Evolutionary conservation across 1,284 basidiomycete species (phyloP).

Genomic region (Ceratobasidium theobromae): DNA sequence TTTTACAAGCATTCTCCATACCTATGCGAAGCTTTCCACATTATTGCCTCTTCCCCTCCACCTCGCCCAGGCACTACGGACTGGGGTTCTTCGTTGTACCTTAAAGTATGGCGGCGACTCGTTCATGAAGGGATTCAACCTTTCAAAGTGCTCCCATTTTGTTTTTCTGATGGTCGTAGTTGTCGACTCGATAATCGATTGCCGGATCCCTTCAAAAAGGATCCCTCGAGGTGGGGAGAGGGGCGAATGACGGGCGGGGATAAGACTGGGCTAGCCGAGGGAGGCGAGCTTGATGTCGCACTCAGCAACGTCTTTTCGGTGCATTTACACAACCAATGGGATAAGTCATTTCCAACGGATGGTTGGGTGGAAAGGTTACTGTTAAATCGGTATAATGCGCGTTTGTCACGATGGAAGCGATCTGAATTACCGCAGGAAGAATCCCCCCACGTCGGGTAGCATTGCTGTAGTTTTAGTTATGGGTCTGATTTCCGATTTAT

Average conservation of each 20-base stretch:
- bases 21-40: constrained; percentile 90
- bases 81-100: constrained; percentile 89
- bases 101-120: constrained; percentile 82
- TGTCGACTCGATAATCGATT: constrained; percentile 89
- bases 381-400: constrained; percentile 54
- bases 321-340: constrained; percentile 93
- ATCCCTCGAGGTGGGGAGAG: constrained; percentile 58
- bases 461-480: constrained; percentile 12
- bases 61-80: constrained; percentile 81
- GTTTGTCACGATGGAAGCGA: constrained; percentile 28
- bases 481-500: constrained; percentile 19
- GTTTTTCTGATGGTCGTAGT: constrained; percentile 85
- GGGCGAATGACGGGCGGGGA: constrained; percentile 52
- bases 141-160: constrained; percentile 89
- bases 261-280: constrained; percentile 52
- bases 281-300: constrained; percentile 65
- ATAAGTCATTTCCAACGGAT: constrained; percentile 69
- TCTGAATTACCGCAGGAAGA: constrained; percentile 16
- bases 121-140: constrained; percentile 70
- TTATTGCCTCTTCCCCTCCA: constrained; percentile 73
- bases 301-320: constrained; percentile 79
- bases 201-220: constrained; percentile 80
- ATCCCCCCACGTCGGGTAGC: background rate
- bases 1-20: constrained; percentile 87
- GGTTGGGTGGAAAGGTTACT: constrained; percentile 83